Conservation (phyloP, 371 early-diverging fungal species). For the Mucor ambiguus region DNA sequence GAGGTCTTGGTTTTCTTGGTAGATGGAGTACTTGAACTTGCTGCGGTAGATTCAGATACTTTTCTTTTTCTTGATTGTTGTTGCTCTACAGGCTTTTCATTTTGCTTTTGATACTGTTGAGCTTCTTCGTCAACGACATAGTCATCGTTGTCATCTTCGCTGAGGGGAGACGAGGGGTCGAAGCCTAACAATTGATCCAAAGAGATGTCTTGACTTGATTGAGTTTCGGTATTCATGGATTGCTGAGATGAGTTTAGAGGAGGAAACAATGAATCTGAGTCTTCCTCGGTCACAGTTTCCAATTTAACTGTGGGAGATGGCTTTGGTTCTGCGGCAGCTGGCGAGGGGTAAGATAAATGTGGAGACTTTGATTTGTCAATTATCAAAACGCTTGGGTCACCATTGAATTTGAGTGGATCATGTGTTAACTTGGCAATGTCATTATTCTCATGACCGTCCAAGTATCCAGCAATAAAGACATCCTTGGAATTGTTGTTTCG, state of each 20-base stretch:
- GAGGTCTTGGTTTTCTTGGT: slow-evolving; percentile 2
- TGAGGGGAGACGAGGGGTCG: slow-evolving; percentile 13
- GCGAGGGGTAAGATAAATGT: neutral
- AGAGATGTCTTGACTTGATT: neutral
- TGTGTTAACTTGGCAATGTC: slow-evolving; percentile 10
- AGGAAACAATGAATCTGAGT: slow-evolving; percentile 17
- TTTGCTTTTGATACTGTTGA: neutral
- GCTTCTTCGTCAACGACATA: neutral
- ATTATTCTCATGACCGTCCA: slow-evolving; percentile 5
- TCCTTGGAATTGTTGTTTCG: slow-evolving; percentile 10
- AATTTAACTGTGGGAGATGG: slow-evolving; percentile 13
- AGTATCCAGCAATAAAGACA: slow-evolving; percentile 14
- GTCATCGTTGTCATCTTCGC: slow-evolving; percentile 5
- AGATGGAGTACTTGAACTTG: neutral
- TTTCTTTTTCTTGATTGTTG: slow-evolving; percentile 9
- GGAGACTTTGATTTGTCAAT: slow-evolving; percentile 28
- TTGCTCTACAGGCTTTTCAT: neutral
- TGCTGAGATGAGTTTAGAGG: slow-evolving; percentile 13
- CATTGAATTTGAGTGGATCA: slow-evolving; percentile 24
- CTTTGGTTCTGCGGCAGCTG: neutral
- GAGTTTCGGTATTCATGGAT: neutral
- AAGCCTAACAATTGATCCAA: slow-evolving; percentile 7
- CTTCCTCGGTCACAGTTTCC: slow-evolving; percentile 8
- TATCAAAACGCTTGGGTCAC: slow-evolving; percentile 21
- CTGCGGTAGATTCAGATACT: neutral